Evolutionary conservation across 1,284 basidiomycete genomes (phyloP), one percentile per base, ranked within the genome.

Genomic region (Singerocomus rubriflavus): DNA sequence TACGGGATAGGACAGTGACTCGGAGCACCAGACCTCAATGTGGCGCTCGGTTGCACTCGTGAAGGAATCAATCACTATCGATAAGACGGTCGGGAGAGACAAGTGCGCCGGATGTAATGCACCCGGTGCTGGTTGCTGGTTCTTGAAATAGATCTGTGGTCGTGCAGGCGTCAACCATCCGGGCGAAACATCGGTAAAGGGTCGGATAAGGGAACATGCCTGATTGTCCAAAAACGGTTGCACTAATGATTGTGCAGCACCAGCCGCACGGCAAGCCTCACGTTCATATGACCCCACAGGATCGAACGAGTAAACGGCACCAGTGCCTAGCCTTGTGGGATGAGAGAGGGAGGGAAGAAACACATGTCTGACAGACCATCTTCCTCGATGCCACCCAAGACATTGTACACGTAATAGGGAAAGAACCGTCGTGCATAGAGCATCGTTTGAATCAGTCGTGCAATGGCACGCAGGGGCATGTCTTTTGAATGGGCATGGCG

Each of bases 191-290:
- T 79, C 76, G 74, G 77, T 53, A 60, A 75, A 75, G 71, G 57
- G 69, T 76, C 72, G 74, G 73, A 68, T 34, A 16, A 43, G 21
- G 13, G n/a, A 25, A 16, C 80, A 72, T 66, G 88, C 93, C 81
- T 96, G 93, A 71, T 95, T 97, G 72, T 98, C 94, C 64, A 98
- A 76, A 82, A 97, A 96, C 5, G 94, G 94, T 67, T 98, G 94
- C 13, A 98, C 83, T 34, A 98, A 80, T 42, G 85, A 81, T 67
- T 92, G 88, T 25, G 93, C 94, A 10, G 93, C 90, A 52, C 94
- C 94, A 42, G 93, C 93, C 33, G 93, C 93, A 58, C 94, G 86
- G 73, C 94, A 97, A 37, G 90, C 84, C 73, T 96, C 92, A 55
- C 94, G 88, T 71, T 97, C 93, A 71, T 97, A 98, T 46, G 89